phyloP scores from a whole-genome alignment of 2,329 filamentous ascomycete species.

The Exophiala spinifera region DNA sequence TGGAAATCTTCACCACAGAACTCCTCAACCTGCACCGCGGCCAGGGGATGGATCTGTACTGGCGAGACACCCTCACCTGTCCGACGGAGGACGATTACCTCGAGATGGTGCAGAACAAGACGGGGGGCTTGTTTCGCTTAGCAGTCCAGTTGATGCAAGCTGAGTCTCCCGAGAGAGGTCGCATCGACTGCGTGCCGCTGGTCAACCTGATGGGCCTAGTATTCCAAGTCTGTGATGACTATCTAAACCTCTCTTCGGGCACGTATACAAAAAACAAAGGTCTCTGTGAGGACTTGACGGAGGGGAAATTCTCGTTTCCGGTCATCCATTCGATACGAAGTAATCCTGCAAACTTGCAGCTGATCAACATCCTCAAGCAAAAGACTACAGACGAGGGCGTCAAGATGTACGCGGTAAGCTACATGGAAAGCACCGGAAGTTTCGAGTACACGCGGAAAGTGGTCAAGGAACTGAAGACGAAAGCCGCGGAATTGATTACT shows the following conservation, averaged over 20 bases:
- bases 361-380: constrained; percentile 90
- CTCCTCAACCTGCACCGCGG: constrained; percentile 47
- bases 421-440: constrained; percentile 86
- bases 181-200: constrained; percentile 54
- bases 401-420: constrained; percentile 83
- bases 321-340: constrained; percentile 85
- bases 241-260: constrained; percentile 73
- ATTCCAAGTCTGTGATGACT: constrained; percentile 63
- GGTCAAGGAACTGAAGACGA: constrained; percentile 59
- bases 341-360: constrained; percentile 48
- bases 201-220: constrained; percentile 57
- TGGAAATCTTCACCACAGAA: constrained; percentile 45
- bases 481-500: constrained; percentile 61
- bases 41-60: constrained; percentile 50
- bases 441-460: constrained; percentile 80
- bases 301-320: constrained; percentile 95
- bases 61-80: constrained; percentile 45
- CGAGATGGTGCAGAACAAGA: constrained; percentile 50
- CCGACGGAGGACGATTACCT: constrained; percentile 49
- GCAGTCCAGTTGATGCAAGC: constrained; percentile 47
- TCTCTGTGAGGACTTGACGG: constrained; percentile 89
- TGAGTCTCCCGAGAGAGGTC: constrained; percentile 31
- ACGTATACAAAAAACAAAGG: constrained; percentile 87
- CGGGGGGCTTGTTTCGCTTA: constrained; percentile 47
- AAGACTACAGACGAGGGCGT: constrained; percentile 82